Percentiles rank a stretch among this genome's conserved stretches.
phyloP scores from a whole-genome alignment of 1,284 basidiomycete genomes.

The Acaromyces ingoldii region DNA sequence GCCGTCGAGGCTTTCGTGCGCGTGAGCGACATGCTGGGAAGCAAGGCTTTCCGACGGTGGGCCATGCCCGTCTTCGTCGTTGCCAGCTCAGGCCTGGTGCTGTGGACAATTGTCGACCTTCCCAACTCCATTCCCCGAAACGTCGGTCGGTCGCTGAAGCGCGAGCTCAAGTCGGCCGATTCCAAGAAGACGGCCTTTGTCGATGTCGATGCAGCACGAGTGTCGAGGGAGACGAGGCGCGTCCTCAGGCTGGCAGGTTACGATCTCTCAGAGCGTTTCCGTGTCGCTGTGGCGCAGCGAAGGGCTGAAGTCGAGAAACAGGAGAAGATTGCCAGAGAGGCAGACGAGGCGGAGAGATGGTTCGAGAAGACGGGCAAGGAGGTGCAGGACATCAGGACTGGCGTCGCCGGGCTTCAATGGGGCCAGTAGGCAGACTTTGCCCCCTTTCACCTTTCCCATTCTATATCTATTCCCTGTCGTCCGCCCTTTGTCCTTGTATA shows the following conservation, averaged over 20 bases:
- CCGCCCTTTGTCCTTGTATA: too few species aligned
- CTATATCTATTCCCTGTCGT: too few species aligned
- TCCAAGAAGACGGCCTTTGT: not conserved
- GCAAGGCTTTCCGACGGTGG: slow-evolving; percentile 79
- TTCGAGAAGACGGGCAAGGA: slow-evolving; percentile 25
- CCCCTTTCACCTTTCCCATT: too few species aligned
- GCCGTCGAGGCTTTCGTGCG: slow-evolving; percentile 42
- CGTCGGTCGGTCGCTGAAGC: slow-evolving; percentile 40
- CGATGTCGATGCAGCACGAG: slow-evolving; percentile 60
- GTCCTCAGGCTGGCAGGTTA: slow-evolving; percentile 86
- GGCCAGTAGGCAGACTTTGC: too few species aligned
- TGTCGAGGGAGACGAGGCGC: slow-evolving; percentile 84
- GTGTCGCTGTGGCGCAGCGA: slow-evolving; percentile 70
- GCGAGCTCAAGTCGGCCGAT: slow-evolving; percentile 22
- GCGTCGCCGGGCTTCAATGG: too few species aligned
- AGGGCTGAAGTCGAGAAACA: slow-evolving; percentile 54
- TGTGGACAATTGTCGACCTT: slow-evolving; percentile 81
- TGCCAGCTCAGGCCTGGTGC: slow-evolving; percentile 65
- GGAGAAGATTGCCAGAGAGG: slow-evolving; percentile 39
- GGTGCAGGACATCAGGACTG: not conserved
- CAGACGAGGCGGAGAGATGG: slow-evolving; percentile 31
- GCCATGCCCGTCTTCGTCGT: slow-evolving; percentile 77
- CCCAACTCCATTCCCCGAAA: slow-evolving; percentile 88
- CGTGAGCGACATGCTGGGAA: slow-evolving; percentile 64
- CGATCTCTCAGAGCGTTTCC: slow-evolving; percentile 82